Percentiles rank a stretch among this genome's conserved stretches.
Evolutionary conservation across 768 basidiomycete genomes (phyloP).

Genomic region (Lactifluus pinguis): DNA sequence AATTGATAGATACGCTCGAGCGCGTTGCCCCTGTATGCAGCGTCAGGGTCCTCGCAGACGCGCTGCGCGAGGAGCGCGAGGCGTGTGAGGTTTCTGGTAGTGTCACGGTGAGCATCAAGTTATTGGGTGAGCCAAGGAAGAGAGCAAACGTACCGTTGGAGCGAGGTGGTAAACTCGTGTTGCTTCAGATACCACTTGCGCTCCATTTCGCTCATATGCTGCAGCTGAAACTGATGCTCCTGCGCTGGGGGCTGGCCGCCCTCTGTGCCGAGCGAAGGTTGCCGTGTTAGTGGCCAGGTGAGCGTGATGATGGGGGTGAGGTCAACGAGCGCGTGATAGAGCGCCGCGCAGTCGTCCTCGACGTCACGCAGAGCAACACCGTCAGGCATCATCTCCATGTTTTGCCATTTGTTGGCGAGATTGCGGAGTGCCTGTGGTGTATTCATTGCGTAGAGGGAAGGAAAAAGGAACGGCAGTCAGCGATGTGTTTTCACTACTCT

Average conservation of each 20-base stretch:
- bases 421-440: not conserved
- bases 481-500: not conserved
- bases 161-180: slow-evolving; percentile 14
- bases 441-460: too few relatives aligned
- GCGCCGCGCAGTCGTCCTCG: not conserved
- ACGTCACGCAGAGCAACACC: not conserved
- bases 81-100: slow-evolving; percentile 8
- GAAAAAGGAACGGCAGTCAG: not conserved
- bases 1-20: slow-evolving; percentile 13
- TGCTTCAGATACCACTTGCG: slow-evolving; percentile 16
- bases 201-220: slow-evolving; percentile 1
- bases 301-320: slow-evolving; percentile 1
- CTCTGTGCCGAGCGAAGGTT: slow-evolving; percentile 6
- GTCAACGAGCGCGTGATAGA: not conserved
- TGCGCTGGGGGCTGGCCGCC: slow-evolving; percentile 1
- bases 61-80: slow-evolving; percentile 11
- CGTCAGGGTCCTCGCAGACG: slow-evolving; percentile 11
- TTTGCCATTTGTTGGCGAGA: slow-evolving; percentile 7
- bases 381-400: slow-evolving; percentile 5
- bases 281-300: slow-evolving; percentile 6
- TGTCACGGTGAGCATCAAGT: not conserved
- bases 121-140: not conserved
- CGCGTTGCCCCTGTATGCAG: slow-evolving; percentile 4
- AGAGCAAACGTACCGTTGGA: slow-evolving; percentile 3
- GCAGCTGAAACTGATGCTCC: not conserved